These are phyloP conservation scores for Cynanchum wilfordii DNA, from an alignment of 257 asterid species.

Conservation along the genomic window DNA sequence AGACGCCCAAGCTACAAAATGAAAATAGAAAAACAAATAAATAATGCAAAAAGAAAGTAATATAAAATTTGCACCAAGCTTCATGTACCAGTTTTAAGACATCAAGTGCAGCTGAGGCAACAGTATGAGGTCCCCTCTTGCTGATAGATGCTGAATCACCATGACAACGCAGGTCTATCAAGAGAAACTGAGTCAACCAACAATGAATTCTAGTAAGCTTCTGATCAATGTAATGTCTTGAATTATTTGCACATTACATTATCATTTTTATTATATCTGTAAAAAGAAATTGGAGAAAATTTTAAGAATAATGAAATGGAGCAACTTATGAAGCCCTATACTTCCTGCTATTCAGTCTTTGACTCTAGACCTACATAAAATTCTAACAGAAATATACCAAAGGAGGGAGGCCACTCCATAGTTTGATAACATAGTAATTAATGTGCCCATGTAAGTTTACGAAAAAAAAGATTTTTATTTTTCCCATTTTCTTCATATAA, in stretches of 20 bases:
- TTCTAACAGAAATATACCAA: background rate
- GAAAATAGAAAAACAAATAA: constrained; percentile 6
- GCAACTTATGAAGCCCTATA: background rate
- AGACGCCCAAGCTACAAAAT: constrained; percentile 67
- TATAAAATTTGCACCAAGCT: constrained; percentile 8
- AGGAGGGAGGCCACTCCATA: background rate
- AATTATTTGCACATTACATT: background rate
- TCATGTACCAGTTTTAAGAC: constrained; percentile 83
- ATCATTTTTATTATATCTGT: background rate
- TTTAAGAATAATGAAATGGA: background rate
- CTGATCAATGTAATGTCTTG: background rate
- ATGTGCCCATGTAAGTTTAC: background rate
- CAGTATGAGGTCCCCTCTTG: constrained; percentile 81
- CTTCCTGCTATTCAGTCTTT: background rate
- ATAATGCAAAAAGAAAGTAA: background rate
- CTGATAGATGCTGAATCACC: constrained; percentile 87
- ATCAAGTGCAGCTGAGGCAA: constrained; percentile 91
- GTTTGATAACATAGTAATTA: background rate
- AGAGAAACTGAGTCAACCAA: constrained; percentile 74
- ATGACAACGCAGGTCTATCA: constrained; percentile 96
- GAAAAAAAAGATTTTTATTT: background rate
- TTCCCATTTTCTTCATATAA: background rate
- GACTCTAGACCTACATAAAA: background rate
- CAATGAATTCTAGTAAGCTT: constrained; percentile 27
- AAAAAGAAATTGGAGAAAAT: background rate